These are phyloP conservation scores for Boletus vermiculosoides DNA, from an alignment of 768 basidiomycete species.

Conservation along the genomic window DNA sequence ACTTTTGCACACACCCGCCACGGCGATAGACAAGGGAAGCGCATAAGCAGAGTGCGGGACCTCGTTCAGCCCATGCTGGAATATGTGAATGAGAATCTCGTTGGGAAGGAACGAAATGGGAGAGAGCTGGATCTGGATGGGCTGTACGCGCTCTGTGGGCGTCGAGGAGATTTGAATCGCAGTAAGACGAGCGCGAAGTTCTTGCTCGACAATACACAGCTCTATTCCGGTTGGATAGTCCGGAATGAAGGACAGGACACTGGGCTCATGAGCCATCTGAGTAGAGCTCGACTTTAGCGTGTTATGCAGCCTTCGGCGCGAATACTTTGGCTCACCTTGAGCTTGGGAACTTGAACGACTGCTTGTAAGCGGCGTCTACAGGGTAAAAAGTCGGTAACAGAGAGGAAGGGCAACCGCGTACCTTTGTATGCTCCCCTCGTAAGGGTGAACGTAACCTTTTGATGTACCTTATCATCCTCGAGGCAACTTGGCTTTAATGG, in stretches of 20 bases:
- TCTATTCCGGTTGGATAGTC: neutral
- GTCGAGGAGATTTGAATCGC: neutral
- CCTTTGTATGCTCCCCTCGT: neutral
- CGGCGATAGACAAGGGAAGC: neutral
- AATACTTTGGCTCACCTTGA: neutral
- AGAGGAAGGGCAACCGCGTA: neutral
- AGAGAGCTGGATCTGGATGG: constrained; percentile 13
- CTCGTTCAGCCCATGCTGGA: constrained; percentile 5
- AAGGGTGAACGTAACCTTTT: neutral
- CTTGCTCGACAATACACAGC: neutral
- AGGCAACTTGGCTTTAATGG: constrained; percentile 1
- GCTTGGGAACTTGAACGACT: neutral
- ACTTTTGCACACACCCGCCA: constrained; percentile 15
- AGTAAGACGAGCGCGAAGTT: neutral
- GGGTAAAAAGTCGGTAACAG: neutral
- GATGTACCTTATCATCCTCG: constrained; percentile 1
- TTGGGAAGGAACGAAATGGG: constrained; percentile 20
- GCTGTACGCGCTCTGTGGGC: neutral
- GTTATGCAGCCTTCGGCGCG: neutral
- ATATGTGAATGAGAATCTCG: constrained; percentile 17
- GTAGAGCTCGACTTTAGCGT: neutral
- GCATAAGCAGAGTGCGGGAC: neutral
- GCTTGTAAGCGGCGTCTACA: neutral
- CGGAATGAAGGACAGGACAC: neutral
- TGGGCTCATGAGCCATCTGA: constrained; percentile 2